phyloP scores from a whole-genome alignment of 2,329 filamentous ascomycete species.

The Emergomyces pasteurianus region DNA sequence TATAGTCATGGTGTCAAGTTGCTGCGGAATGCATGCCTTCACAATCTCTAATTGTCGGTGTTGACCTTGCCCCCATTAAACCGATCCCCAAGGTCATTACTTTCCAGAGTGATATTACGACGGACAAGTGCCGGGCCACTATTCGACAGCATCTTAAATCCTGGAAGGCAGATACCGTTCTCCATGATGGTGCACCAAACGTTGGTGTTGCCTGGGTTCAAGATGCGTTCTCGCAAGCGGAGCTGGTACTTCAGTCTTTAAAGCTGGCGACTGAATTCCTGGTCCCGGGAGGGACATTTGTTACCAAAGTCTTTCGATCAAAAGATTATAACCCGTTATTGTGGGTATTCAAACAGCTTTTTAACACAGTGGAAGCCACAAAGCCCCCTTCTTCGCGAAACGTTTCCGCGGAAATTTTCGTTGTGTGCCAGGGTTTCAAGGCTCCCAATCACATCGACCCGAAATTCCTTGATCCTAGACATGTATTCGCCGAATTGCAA shows the following conservation, averaged over 20 bases:
- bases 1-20: slow-evolving; percentile 86
- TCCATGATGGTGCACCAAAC: slow-evolving; percentile 95
- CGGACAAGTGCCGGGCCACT: slow-evolving; percentile 85
- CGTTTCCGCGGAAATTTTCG: slow-evolving; percentile 96
- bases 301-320: slow-evolving; percentile 93
- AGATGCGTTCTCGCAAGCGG: slow-evolving; percentile 95
- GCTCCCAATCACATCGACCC: slow-evolving; percentile 89
- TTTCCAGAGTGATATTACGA: slow-evolving; percentile 97
- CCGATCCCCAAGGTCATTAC: slow-evolving; percentile 86
- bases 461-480: slow-evolving; percentile 75
- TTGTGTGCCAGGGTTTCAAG: slow-evolving; percentile 91
- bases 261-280: slow-evolving; percentile 93
- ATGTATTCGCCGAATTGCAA: slow-evolving; percentile 85
- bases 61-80: slow-evolving; percentile 92
- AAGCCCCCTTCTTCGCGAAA: slow-evolving; percentile 94
- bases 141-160: slow-evolving; percentile 84
- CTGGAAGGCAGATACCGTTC: slow-evolving; percentile 88
- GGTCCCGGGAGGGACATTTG: slow-evolving; percentile 77
- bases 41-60: slow-evolving; percentile 81
- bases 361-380: slow-evolving; percentile 88
- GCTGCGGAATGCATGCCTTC: slow-evolving; percentile 89
- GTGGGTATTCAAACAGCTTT: slow-evolving; percentile 97
- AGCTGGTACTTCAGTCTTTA: slow-evolving; percentile 78
- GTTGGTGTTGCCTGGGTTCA: slow-evolving; percentile 97
- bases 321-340: slow-evolving; percentile 94